Conservation (phyloP, 306 rosid species). For the Cicer cuneatum region DNA sequence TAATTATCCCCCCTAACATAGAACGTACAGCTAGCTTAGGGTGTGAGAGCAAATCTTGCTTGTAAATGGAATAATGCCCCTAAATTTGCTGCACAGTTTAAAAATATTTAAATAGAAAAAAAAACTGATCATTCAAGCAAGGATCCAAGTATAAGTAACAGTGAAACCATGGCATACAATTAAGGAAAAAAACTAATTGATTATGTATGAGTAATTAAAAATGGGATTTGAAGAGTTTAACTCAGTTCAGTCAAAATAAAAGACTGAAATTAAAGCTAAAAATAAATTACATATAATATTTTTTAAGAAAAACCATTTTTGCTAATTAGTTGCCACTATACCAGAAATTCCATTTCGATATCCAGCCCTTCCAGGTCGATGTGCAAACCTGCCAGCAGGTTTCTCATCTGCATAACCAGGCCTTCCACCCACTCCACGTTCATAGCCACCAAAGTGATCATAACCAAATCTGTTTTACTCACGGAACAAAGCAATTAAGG, state of each 20-base stretch:
- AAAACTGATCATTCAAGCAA: background rate
- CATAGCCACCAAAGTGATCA: slow-evolving; percentile 81
- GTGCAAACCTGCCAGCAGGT: slow-evolving; percentile 74
- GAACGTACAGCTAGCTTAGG: background rate
- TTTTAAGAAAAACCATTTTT: background rate
- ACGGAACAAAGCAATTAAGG: slow-evolving; percentile 15
- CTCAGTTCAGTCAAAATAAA: background rate
- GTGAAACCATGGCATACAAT: slow-evolving; percentile 14
- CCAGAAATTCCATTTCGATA: slow-evolving; percentile 76
- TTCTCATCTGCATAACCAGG: slow-evolving; percentile 76
- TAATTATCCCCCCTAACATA: slow-evolving; percentile 12
- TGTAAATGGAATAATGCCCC: slow-evolving; percentile 8
- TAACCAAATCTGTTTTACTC: slow-evolving; percentile 69
- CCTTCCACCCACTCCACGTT: slow-evolving; percentile 82
- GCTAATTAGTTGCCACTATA: slow-evolving; percentile 39
- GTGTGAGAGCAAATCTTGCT: background rate
- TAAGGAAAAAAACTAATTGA: background rate
- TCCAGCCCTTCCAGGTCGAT: slow-evolving; percentile 66
- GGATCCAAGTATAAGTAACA: slow-evolving; percentile 17
- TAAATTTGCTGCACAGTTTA: background rate
- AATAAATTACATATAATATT: background rate
- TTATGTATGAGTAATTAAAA: slow-evolving; percentile 9
- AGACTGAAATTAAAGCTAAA: background rate
- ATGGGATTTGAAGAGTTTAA: background rate
- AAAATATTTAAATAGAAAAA: background rate